These are phyloP conservation scores for Trichoderma arundinaceum DNA, from an alignment of 2,329 filamentous ascomycete genomes.

Conservation along the genomic window DNA sequence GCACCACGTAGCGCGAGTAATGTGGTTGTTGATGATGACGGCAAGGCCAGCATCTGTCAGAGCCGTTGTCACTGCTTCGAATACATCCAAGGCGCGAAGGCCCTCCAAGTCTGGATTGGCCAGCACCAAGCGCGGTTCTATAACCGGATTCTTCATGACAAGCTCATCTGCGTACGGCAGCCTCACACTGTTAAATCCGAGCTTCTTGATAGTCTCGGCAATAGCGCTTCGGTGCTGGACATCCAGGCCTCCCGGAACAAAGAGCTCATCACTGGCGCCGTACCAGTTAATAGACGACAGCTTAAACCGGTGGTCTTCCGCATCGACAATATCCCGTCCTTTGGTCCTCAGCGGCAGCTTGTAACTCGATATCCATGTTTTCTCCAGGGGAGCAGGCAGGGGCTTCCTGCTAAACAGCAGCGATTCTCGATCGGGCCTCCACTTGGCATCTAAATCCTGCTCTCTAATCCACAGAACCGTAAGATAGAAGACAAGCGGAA, in stretches of 20 bases:
- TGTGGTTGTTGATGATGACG: conserved; percentile 73
- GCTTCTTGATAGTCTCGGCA: conserved; percentile 60
- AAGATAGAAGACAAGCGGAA: conserved; percentile 41
- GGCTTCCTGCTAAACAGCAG: conserved; percentile 56
- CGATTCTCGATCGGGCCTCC: conserved; percentile 56
- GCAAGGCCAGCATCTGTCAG: conserved; percentile 67
- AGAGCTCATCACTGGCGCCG: conserved; percentile 70
- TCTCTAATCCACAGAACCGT: conserved; percentile 55
- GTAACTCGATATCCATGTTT: conserved; percentile 54
- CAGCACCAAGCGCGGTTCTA: conserved; percentile 55
- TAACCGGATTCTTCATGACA: conserved; percentile 63
- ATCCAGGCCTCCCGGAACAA: conserved; percentile 68
- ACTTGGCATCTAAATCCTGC: conserved; percentile 51
- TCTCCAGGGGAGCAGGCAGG: conserved; percentile 51
- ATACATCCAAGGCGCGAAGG: conserved; percentile 63
- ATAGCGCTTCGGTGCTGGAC: conserved; percentile 66
- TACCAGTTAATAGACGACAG: conserved; percentile 74
- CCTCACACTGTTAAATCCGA: conserved; percentile 74
- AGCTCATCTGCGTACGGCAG: conserved; percentile 73
- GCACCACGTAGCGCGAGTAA: conserved; percentile 72
- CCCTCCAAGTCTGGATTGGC: conserved; percentile 67
- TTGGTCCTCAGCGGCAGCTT: conserved; percentile 62
- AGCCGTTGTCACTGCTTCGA: conserved; percentile 62
- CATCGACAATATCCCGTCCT: conserved; percentile 67
- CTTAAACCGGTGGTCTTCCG: conserved; percentile 62